These are phyloP conservation scores for Rhodotorula kratochvilovae DNA, from an alignment of 768 basidiomycete genomes.

Conservation along the genomic window DNA sequence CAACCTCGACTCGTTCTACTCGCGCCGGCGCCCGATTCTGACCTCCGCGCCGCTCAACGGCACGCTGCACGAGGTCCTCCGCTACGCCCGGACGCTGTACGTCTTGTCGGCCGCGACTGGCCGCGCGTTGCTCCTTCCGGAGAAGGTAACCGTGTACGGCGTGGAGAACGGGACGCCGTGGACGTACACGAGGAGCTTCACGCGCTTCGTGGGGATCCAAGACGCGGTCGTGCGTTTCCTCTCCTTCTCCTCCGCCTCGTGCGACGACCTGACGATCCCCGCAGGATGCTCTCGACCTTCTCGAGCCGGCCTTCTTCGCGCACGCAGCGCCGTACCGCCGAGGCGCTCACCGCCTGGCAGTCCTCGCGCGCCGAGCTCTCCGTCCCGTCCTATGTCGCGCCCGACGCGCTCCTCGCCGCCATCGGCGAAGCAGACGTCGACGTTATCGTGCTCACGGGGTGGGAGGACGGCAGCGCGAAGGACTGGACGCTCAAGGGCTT, in stretches of 20 bases:
- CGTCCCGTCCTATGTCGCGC: background rate
- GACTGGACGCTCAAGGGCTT: background rate
- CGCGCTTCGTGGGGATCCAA: background rate
- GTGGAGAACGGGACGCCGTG: background rate
- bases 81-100: background rate
- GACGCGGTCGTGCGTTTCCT: background rate
- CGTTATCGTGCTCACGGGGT: background rate
- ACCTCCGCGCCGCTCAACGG: background rate
- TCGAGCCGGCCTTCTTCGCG: constrained; percentile 1
- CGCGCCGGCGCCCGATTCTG: background rate
- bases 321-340: background rate
- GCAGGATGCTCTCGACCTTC: background rate
- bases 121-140: background rate
- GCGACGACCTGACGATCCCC: background rate
- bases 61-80: background rate
- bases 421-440: background rate
- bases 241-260: background rate
- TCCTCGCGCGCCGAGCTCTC: background rate
- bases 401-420: background rate
- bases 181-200: background rate
- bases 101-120: background rate
- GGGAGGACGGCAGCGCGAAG: no score
- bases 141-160: background rate
- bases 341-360: background rate
- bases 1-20: constrained; percentile 8